phyloP scores from a whole-genome alignment of 202 grass and related monocot species.

The Carex sylvatica region DNA sequence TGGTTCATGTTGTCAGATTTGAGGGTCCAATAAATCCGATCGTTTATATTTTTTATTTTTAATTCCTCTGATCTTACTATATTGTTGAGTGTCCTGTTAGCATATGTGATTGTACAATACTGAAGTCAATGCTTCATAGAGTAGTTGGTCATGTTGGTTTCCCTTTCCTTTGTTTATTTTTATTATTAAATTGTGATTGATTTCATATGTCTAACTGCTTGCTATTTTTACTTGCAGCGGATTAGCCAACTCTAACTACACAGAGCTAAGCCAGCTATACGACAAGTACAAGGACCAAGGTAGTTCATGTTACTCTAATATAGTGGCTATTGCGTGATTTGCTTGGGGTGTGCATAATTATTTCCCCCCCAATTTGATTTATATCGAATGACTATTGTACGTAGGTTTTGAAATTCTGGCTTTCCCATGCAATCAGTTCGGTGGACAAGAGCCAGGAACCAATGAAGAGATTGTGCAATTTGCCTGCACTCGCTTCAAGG shows the following conservation, averaged over 20 bases:
- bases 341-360: not conserved
- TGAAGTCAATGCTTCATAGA: not conserved
- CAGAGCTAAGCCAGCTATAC: constrained; percentile 64
- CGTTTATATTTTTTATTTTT: not conserved
- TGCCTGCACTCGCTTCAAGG: constrained; percentile 95
- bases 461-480: constrained; percentile 95
- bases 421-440: constrained; percentile 98
- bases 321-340: not conserved
- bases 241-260: constrained; percentile 92
- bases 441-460: constrained; percentile 81
- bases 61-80: not conserved
- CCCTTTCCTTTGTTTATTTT: not conserved
- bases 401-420: constrained; percentile 91
- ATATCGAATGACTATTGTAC: constrained; percentile 15
- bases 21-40: not conserved
- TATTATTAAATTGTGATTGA: not conserved
- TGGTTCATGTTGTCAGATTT: not conserved
- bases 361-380: not conserved
- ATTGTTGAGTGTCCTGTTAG: not conserved
- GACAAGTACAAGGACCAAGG: constrained; percentile 93
- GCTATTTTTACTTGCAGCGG: constrained; percentile 41
- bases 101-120: not conserved
- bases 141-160: not conserved
- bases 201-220: constrained; percentile 15
- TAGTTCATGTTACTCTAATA: not conserved